Base-by-base conservation (phyloP, 768 basidiomycete genomes). In the Astraeus odoratus region DNA sequence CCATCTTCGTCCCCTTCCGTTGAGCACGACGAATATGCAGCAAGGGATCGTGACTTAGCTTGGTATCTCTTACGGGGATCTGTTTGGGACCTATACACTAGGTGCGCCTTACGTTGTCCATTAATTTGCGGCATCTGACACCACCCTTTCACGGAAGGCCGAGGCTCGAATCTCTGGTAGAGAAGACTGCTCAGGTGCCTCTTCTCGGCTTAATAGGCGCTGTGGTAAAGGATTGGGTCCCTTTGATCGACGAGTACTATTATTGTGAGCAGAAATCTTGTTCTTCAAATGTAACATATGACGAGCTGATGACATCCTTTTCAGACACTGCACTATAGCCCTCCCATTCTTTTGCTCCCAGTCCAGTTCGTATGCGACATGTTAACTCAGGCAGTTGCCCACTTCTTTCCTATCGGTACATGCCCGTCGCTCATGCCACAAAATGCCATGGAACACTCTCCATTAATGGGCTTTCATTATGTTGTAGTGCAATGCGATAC, bases 61-160 rank as follows among this genome's bases (percentile, higher is more conserved):
- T 89, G 84, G 82, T 91, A 92, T 58, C 74, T 94, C 35, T 65
- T 95, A 49, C 81, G 89, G 33, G 92, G 91, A 16, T 80, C 85
- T 16, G 78, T 94, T 42, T 96, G 93, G 93, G 69, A 80, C 47
- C 69, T 74, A 8, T 90, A 80, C 66, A 89, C 88, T 30, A 69
- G 78, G 88, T 84, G 49, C 44, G 72, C 39, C 52, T 24, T 19
- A 39, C 29, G 34, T 33, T 45, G 35, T 39, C 51, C 34, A n/a
- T 18, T 23, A 5, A 24, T 31, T 52, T 31, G 20, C 38, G 42
- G 51, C 34, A 42, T 27, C 44, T 5, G 30, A 40, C 24, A 23
- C 4, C 3, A n/a, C 0, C 27, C 23, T 41, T 40, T 37, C 43
- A 44, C n/a, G 49, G n/a, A 55, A 90, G 89, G 51, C 86, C 86